Evolutionary conservation across 768 basidiomycete species (phyloP), one percentile per base, ranked within the genome.

Genomic region (Lactarius psammicola): DNA sequence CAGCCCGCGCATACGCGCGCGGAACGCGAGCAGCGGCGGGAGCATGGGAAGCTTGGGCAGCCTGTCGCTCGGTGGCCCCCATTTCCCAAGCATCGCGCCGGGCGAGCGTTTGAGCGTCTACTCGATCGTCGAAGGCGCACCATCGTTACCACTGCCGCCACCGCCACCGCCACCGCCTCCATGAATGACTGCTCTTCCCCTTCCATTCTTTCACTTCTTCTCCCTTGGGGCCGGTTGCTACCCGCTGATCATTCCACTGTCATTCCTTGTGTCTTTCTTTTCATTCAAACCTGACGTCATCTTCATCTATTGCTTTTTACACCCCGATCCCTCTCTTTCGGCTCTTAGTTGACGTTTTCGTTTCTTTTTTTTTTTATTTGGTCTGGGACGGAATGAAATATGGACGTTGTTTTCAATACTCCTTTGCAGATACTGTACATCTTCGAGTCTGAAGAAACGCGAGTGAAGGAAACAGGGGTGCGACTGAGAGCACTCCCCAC

Each of bases 1-100:
- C 3, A 72, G 77, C 30, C 75, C 78, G 65, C 60, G 63, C 4
- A 68, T 68, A 13, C 54, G 38, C 3, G 63, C 57, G 60, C 33
- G 23, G 44, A 59, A 55, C 11, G 62, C 55, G 58, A 56, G 44
- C n/a, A 40, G 30, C 34, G 56, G 8, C 1, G 62, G 51, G 10
- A 64, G 63, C 34, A 34, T 59, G 23, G 62, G 44, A 13, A 59
- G 62, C n/a, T 20, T 63, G n/a, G 57, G 30, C 4, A 58, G 38
- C 17, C 20, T 62, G 55, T 58, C 65, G 49, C 40, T 59, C 23
- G 42, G 36, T n/a, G 60, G 56, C 51, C 28, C 46, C 13, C 59
- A 58, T 5, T 69, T 69, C 56, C 66, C 62, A 18, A 60, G 62
- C 17, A 26, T 69, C 0, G 61, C 51, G 31, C 51, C 66, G 20